Base-by-base conservation (phyloP, 2,329 filamentous ascomycete species). In the Tolypocladium nubicola region DNA sequence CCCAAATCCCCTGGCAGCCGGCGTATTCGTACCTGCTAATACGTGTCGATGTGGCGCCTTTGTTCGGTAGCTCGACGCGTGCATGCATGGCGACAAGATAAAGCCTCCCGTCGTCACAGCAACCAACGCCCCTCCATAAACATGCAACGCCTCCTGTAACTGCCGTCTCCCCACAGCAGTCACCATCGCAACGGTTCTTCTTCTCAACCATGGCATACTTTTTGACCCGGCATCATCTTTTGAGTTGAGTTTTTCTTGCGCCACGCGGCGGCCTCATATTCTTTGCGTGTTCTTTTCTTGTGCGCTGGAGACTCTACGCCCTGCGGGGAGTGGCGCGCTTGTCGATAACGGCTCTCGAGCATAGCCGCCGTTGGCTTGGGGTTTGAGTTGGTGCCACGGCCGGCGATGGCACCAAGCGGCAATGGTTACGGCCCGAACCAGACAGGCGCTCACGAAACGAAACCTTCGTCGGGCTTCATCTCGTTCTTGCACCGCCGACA, bases 401-500 rank as follows among this genome's bases (percentile, higher is more conserved):
- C 45, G 50, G 55, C 49, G 26, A 65, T 64, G 61, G 63, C 62
- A 56, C 58, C 61, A 30, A 59, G 52, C 52, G 56, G 58, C 52
- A 53, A 57, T 57, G 43, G 52, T 55, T 53, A 56, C 56, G 30
- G 55, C 58, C 54, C 58, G 23, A 58, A 56, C 52, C 55, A 57
- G 23, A 58, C 55, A 54, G 61, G 61, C 53, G 73, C 76, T 60
- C 73, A 76, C 55, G 68, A 76, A 49, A 72, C 76, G 58, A 80
- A 76, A 65, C 78, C 78, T n/a, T 50, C 47, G 2, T 79, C 74
- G 21, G 76, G 80, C 43, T 65, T 82, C 54, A 76, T 73, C 59
- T 76, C 76, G 10, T 75, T 82, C 61, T 77, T 81, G 56, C 73
- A 78, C 59, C 74, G 78, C 57, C 75, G 75, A 57, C 78, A 76